Conservation (phyloP, 1,139 yeast genomes). For the Arxiozyma bovina region DNA sequence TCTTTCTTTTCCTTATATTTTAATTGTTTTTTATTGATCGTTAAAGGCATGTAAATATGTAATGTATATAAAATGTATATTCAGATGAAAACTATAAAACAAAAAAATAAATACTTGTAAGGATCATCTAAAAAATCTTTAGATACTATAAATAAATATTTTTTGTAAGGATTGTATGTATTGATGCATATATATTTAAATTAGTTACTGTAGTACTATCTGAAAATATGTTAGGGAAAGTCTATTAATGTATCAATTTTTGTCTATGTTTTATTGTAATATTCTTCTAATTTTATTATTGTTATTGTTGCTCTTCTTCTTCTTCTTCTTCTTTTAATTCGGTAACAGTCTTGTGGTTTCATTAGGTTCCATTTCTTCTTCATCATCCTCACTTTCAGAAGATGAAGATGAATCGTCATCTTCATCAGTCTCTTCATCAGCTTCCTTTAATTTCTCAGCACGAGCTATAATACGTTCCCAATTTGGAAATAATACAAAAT, state of each 20-base stretch:
- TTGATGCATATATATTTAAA: neutral
- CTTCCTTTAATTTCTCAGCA: constrained; percentile 37
- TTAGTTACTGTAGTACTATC: no score
- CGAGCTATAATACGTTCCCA: constrained; percentile 44
- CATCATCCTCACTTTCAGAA: constrained; percentile 19
- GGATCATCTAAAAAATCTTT: neutral
- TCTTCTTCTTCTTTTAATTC: neutral
- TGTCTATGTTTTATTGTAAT: neutral
- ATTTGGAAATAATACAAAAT: constrained; percentile 42
- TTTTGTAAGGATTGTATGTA: neutral
- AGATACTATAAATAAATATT: neutral
- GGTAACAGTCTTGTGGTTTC: constrained; percentile 11
- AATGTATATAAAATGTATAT: neutral
- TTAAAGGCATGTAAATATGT: neutral
- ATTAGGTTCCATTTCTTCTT: constrained; percentile 11
- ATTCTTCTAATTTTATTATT: no score
- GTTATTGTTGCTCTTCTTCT: neutral
- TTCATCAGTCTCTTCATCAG: constrained; percentile 30
- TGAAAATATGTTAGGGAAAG: neutral
- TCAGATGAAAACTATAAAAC: neutral
- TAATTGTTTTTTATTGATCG: no score
- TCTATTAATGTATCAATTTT: neutral
- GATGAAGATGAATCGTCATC: constrained; percentile 17
- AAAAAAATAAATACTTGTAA: no score
- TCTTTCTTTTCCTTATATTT: neutral